Evolutionary conservation across 192 early-diverging fungal species (phyloP), one percentile per base, ranked within the genome.

Genomic region (Backusella mclennaniae): DNA sequence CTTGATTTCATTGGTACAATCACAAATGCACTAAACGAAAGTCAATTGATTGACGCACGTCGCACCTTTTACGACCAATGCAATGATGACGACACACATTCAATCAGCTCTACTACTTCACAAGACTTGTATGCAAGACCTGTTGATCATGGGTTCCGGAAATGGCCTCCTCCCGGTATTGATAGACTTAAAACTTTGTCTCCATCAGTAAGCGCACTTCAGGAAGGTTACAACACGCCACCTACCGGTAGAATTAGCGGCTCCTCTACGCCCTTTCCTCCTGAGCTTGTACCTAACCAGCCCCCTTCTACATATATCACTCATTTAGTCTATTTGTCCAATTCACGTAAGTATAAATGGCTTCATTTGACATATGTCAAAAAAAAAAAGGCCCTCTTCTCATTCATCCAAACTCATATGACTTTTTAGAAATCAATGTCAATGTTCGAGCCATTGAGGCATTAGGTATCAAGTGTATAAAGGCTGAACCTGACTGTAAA

Each of bases 1-100:
- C 15, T 92, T 56, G 93, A 94, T 67, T 94, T 93, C 75, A 86
- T 93, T 17, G 79, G 87, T 19, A 89, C 90, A 15, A 85, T 94
- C 49, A 88, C 89, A 0, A 86, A 90, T 73, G 90, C 90, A 2
- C 80, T 93, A 35, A 94, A 94, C 75, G 75, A 79, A 68, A 80
- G 79, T 49, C 67, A 73, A 63, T 67, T 84, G 26, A 77, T 84
- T 29, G 82, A 84, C 41, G 82, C 79, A 41, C 67, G 82, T 5
- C 75, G 74, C 11, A 42, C 46, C 17, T 84, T 71, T 31, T 84
- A 84, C 36, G 78, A 79, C 31, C 35, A 23, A 4, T 69, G 39
- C 21, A 59, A 39, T 11, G 66, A 67, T 19, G 56, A 67, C 7
- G 79, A 75, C 6, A 66, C 36, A 2, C 14, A 41, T 23, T 63